Conservation (phyloP, 768 basidiomycete genomes). For the Amanita exitialis region DNA sequence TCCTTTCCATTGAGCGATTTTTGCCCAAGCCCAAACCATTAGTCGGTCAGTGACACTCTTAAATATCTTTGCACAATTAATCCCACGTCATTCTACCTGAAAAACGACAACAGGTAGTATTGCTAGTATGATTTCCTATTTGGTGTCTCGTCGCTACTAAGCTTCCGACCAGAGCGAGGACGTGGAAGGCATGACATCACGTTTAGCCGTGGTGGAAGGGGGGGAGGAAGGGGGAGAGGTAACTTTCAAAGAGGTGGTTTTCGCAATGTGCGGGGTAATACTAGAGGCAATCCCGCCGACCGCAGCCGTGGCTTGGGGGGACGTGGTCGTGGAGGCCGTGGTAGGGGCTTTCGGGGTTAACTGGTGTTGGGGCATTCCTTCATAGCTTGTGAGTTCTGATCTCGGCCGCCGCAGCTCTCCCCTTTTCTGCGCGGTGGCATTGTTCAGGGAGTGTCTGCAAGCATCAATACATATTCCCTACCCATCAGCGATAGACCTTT, state of each 20-base stretch:
- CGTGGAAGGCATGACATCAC: conserved; percentile 23
- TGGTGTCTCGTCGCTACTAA: conserved; percentile 7
- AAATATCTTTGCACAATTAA: conserved; percentile 4
- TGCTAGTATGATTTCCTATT: conserved; percentile 29
- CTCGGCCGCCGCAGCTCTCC: conserved; percentile 35
- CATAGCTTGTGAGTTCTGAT: conserved; percentile 40
- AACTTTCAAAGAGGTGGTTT: conserved; percentile 34
- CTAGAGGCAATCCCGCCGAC: conserved; percentile 25
- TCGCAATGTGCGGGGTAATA: conserved; percentile 30
- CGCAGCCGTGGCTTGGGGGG: conserved; percentile 28
- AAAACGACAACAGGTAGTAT: conserved; percentile 24
- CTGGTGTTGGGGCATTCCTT: conserved; percentile 16
- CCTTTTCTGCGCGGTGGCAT: conserved; percentile 37
- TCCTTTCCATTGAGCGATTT: conserved; percentile 93
- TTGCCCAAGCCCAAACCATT: conserved; percentile 87
- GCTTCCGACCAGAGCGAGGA: conserved; percentile 25
- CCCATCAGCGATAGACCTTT: background rate
- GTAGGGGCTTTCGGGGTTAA: conserved; percentile 38
- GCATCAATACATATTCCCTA: background rate
- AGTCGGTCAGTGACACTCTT: conserved; percentile 37
- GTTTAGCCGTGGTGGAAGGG: conserved; percentile 19
- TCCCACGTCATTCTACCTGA: background rate
- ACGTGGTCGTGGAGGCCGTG: conserved; percentile 20
- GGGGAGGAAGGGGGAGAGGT: conserved; percentile 20
- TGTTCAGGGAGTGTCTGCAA: conserved; percentile 37